Evolutionary conservation across 148 eudicot genomes (phyloP), one percentile per base, ranked within the genome.

Genomic region (Drosera capensis): DNA sequence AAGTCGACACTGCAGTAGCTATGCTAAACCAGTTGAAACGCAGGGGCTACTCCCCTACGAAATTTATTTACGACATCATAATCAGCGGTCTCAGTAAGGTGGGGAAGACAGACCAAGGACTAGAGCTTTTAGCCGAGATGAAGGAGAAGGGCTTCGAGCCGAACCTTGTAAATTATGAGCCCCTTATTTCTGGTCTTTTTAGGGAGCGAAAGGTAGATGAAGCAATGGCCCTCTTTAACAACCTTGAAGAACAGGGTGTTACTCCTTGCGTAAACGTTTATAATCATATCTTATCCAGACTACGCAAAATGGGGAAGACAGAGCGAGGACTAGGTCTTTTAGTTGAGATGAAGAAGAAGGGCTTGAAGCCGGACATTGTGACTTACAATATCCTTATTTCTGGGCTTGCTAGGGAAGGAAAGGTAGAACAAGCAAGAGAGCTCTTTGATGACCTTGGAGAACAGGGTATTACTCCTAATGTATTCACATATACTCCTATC

Each of bases 61-160:
- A 77, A 63, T 71, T 73, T 47, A 80, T 84, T 20, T 78, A 78
- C 63, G 74, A 74, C 54, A 71, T 73, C 0, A 81, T 78, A 55
- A 78, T 78, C 35, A 73, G 63, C n/a, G 74, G 38, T 2, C 38
- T 34, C 38, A 9, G n/a, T 9, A 34, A 34, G 14, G 38, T 34
- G 38, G 38, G 38, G 38, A 34, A 68, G 58, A 78, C 72, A 8
- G 67, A 65, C 23, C 50, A 55, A 2, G 85, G 74, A 8, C 46
- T 71, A 34, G 46, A 50, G 62, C 74, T 78, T 34, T 58, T 78
- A 22, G 44, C 46, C 36, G 77, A 73, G 60, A 78, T 73, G 85
- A 60, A 52, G 20, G 49, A 49, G 23, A 71, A 67, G 71, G 67
- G 77, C 40, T 69, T 68, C 28, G 68, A 65, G 14, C 85, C 85